Percentiles rank a stretch among this genome's conserved stretches.
Evolutionary conservation across 768 basidiomycete species (phyloP).

Genomic region (Boletellus emodensis): DNA sequence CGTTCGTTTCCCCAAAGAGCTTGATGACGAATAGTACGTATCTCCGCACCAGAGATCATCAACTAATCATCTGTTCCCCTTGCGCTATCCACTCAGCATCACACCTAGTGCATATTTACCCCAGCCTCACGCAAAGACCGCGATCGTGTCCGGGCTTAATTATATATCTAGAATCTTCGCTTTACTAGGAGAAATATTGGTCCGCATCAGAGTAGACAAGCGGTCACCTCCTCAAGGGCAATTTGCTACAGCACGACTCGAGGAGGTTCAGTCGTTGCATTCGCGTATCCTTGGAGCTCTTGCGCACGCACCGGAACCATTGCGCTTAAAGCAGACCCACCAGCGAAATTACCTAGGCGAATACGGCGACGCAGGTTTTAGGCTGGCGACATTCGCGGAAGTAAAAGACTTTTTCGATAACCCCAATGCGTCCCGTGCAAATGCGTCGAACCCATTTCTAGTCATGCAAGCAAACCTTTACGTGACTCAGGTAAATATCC

Average conservation of each 20-base stretch:
- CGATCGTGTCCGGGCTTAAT: constrained; percentile 82
- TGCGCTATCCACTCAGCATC: constrained; percentile 47
- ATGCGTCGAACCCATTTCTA: constrained; percentile 84
- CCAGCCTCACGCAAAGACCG: constrained; percentile 84
- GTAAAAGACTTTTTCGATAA: constrained; percentile 91
- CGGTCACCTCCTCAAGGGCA: constrained; percentile 82
- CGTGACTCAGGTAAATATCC: constrained; percentile 72
- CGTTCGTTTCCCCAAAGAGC: constrained; percentile 80
- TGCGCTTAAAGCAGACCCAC: constrained; percentile 61
- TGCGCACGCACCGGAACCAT: constrained; percentile 68
- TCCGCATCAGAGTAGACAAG: constrained; percentile 83
- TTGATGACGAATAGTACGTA: constrained; percentile 86
- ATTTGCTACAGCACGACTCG: constrained; percentile 77
- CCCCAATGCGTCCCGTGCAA: constrained; percentile 79
- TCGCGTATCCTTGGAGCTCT: constrained; percentile 71
- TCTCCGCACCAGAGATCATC: constrained; percentile 17
- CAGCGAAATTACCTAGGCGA: constrained; percentile 50
- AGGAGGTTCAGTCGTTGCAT: constrained; percentile 81
- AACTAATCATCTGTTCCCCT: constrained; percentile 24
- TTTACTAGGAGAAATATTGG: constrained; percentile 79
- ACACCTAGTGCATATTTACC: constrained; percentile 80
- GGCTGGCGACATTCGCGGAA: constrained; percentile 81
- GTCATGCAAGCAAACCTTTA: constrained; percentile 92
- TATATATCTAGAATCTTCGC: constrained; percentile 85
- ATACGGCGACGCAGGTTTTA: constrained; percentile 67